These are phyloP conservation scores for Polychytrium aggregatum DNA, from an alignment of 192 early-diverging fungal species.

Conservation along the genomic window DNA sequence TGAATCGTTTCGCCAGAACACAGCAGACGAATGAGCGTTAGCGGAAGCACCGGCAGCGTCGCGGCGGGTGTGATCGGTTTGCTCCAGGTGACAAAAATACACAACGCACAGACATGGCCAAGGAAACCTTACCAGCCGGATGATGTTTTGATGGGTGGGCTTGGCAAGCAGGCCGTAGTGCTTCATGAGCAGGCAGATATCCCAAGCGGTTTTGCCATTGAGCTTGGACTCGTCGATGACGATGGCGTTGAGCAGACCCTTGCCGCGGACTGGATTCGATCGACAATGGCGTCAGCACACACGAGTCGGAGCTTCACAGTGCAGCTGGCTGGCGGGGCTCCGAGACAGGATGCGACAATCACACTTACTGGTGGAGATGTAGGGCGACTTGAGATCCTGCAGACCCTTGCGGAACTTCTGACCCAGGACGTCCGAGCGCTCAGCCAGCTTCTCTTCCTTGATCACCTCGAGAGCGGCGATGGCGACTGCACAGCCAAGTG, in stretches of 20 bases:
- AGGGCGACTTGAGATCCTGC: constrained; percentile 62
- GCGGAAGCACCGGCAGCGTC: too few relatives aligned
- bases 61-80: too few relatives aligned
- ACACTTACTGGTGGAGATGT: constrained; percentile 32
- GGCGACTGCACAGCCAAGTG: constrained; percentile 85
- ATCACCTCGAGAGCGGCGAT: constrained; percentile 91
- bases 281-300: neutral
- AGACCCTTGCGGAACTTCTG: constrained; percentile 73
- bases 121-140: constrained; percentile 53
- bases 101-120: neutral
- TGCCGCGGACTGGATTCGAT: constrained; percentile 59
- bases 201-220: constrained; percentile 87
- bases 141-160: constrained; percentile 97
- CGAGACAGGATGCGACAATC: too few relatives aligned
- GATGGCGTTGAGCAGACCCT: constrained; percentile 91
- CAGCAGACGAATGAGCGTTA: too few relatives aligned
- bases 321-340: neutral
- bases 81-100: neutral
- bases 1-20: too few relatives aligned
- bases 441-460: constrained; percentile 83
- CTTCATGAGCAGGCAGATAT: constrained; percentile 88
- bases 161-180: constrained; percentile 90
- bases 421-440: constrained; percentile 68
- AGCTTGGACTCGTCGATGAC: constrained; percentile 75
- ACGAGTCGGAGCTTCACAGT: neutral